phyloP scores from a whole-genome alignment of 2,329 filamentous ascomycete genomes.

The Myriosclerotinia curreyana region DNA sequence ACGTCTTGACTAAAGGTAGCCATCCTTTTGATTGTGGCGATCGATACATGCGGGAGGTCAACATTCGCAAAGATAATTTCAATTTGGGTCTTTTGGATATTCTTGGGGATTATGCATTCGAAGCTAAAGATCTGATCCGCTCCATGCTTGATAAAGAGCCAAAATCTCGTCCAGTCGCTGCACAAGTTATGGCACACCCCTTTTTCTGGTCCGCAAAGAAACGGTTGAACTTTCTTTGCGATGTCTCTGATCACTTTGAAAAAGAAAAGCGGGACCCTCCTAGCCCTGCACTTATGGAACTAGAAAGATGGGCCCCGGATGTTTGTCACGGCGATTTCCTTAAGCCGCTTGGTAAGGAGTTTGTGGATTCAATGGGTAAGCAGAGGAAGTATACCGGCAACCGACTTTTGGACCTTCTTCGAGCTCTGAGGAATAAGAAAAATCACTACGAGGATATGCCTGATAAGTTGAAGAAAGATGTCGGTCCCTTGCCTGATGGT shows the following conservation, averaged over 20 bases:
- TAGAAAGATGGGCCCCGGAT: conserved; percentile 52
- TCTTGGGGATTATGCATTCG: conserved; percentile 78
- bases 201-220: conserved; percentile 96
- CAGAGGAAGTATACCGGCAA: conserved; percentile 91
- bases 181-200: conserved; percentile 82
- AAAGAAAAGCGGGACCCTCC: conserved; percentile 84
- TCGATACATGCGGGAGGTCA: conserved; percentile 92
- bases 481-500: conserved; percentile 60
- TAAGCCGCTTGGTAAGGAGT: conserved; percentile 69
- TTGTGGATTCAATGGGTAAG: conserved; percentile 86
- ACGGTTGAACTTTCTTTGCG: conserved; percentile 86
- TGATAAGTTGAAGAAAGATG: conserved; percentile 66
- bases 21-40: conserved; percentile 95
- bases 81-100: conserved; percentile 68
- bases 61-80: conserved; percentile 88
- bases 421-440: conserved; percentile 90
- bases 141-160: conserved; percentile 67
- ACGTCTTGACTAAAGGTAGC: conserved; percentile 87
- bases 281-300: conserved; percentile 60
- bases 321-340: conserved; percentile 74
- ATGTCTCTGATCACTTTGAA: conserved; percentile 95
- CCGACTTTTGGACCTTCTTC: conserved; percentile 78
- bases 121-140: conserved; percentile 81
- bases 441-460: conserved; percentile 98
- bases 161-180: conserved; percentile 64